Conservation (phyloP, 306 rosid species). For the Senna siamea region DNA sequence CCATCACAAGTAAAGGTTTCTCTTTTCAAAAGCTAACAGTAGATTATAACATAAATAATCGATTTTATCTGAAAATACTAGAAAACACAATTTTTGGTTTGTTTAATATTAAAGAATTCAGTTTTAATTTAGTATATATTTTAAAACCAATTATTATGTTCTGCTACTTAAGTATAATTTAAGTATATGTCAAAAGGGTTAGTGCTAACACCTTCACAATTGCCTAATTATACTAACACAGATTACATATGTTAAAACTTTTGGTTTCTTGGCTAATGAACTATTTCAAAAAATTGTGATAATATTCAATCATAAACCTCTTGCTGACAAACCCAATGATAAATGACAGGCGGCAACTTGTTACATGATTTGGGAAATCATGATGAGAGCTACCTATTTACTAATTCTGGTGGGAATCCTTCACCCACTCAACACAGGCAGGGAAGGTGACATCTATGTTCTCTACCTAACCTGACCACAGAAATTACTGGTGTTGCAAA, state of each 20-base stretch:
- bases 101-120: not conserved
- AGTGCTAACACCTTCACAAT: not conserved
- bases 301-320: not conserved
- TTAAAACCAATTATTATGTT: not conserved
- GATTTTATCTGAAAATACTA: not conserved
- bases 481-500: not conserved
- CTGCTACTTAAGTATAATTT: not conserved
- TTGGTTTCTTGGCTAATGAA: not conserved
- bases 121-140: not conserved
- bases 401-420: not conserved
- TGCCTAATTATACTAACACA: not conserved
- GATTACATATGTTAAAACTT: not conserved
- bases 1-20: not conserved
- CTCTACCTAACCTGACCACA: not conserved
- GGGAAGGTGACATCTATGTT: not conserved
- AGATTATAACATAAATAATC: not conserved
- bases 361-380: too few relatives aligned
- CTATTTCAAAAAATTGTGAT: not conserved
- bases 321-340: not conserved
- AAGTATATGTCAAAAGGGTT: too few relatives aligned
- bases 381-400: too few relatives aligned
- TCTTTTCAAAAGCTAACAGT: not conserved
- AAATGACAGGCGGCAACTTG: not conserved
- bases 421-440: not conserved
- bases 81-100: not conserved